Evolutionary conservation across 2,329 filamentous ascomycete species (phyloP).

Genomic region (Thielaviopsis populi): DNA sequence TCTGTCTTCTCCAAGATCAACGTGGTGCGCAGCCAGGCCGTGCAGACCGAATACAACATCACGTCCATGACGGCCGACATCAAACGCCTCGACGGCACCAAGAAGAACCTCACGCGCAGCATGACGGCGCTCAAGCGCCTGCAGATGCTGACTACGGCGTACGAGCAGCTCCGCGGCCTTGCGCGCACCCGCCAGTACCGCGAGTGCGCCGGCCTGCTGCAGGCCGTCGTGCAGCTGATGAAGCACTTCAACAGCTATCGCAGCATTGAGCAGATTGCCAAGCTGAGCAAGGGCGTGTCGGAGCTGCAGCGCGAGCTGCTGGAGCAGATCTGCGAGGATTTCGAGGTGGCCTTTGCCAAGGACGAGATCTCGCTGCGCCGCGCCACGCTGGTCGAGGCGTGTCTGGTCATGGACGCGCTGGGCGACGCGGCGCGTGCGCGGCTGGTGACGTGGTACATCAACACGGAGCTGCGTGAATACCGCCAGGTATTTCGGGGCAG

Average conservation of each 20-base stretch:
- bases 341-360: constrained; percentile 87
- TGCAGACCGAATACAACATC: constrained; percentile 88
- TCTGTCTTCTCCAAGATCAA: constrained; percentile 91
- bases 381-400: constrained; percentile 67
- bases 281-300: constrained; percentile 78
- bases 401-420: constrained; percentile 84
- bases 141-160: constrained; percentile 98
- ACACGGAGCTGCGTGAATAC: constrained; percentile 90
- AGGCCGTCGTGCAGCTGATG: constrained; percentile 95
- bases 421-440: constrained; percentile 72
- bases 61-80: constrained; percentile 99
- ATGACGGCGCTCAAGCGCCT: constrained; percentile 96
- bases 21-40: constrained; percentile 71
- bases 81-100: constrained; percentile 90
- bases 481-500: constrained; percentile 90
- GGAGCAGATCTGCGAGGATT: constrained; percentile 98
- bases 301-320: constrained; percentile 84
- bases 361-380: constrained; percentile 59
- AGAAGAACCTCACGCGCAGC: constrained; percentile 86
- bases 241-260: constrained; percentile 96
- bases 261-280: constrained; percentile 95
- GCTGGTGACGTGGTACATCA: constrained; percentile 92
- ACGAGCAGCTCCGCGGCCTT: constrained; percentile 78
- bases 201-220: constrained; percentile 83
- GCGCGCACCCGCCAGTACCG: constrained; percentile 80